phyloP scores from a whole-genome alignment of 1,284 basidiomycete genomes.

The Phlebopus sp. region DNA sequence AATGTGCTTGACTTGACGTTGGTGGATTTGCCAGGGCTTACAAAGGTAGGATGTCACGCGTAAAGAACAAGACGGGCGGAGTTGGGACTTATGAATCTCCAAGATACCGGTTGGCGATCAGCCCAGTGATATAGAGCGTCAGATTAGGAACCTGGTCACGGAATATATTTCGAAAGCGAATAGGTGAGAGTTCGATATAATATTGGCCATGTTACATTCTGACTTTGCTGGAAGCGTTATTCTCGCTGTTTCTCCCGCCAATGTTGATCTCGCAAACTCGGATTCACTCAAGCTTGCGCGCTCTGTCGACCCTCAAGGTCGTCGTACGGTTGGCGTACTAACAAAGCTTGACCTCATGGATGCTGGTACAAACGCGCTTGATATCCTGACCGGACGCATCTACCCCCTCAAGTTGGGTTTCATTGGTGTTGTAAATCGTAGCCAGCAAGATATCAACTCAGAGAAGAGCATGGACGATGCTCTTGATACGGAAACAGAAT shows the following conservation, averaged over 20 bases:
- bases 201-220: neutral
- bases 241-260: slow-evolving; percentile 93
- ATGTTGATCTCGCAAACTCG: slow-evolving; percentile 98
- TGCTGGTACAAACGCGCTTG: slow-evolving; percentile 95
- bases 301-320: slow-evolving; percentile 91
- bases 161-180: slow-evolving; percentile 98
- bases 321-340: slow-evolving; percentile 93
- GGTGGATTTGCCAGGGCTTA: slow-evolving; percentile 94
- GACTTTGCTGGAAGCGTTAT: slow-evolving; percentile 67
- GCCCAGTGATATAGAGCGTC: slow-evolving; percentile 92
- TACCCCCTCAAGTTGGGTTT: slow-evolving; percentile 98
- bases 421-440: slow-evolving; percentile 96
- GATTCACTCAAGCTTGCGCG: slow-evolving; percentile 96
- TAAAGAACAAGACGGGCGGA: neutral
- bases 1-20: slow-evolving; percentile 94
- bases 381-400: slow-evolving; percentile 93
- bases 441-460: slow-evolving; percentile 95
- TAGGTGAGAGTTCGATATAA: slow-evolving; percentile 53
- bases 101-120: slow-evolving; percentile 91
- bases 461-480: slow-evolving; percentile 88
- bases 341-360: slow-evolving; percentile 99
- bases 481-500: slow-evolving; percentile 83
- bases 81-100: slow-evolving; percentile 1
- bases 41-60: slow-evolving; percentile 63
- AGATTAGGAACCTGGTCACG: slow-evolving; percentile 90